Evolutionary conservation across 2,329 filamentous ascomycete species (phyloP).

Genomic region (Geoglossum cookeanum): DNA sequence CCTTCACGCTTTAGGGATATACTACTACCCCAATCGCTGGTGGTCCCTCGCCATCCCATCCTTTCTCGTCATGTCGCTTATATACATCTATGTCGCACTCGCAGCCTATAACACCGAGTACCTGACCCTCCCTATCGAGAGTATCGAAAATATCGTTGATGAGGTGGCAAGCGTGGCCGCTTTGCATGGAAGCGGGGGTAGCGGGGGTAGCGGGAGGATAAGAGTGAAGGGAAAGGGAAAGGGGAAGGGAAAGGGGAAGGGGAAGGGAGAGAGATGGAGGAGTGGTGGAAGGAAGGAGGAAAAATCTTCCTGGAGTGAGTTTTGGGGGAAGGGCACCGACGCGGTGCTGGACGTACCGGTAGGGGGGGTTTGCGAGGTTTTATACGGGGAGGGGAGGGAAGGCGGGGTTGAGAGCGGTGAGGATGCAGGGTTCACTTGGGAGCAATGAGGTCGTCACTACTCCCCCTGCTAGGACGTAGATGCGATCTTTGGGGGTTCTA

Average conservation of each 20-base stretch:
- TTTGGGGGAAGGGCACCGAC: constrained; percentile 84
- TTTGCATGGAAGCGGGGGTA: not conserved
- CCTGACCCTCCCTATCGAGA: constrained; percentile 60
- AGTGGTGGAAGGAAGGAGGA: not conserved
- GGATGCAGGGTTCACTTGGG: constrained; percentile 8
- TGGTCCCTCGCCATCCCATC: constrained; percentile 87
- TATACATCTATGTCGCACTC: constrained; percentile 89
- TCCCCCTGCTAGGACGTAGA: no score
- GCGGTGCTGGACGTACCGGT: constrained; percentile 94
- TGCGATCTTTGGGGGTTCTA: no score
- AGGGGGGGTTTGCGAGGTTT: constrained; percentile 81
- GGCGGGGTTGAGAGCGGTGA: constrained; percentile 3
- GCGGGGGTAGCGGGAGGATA: not conserved
- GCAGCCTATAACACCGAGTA: constrained; percentile 81
- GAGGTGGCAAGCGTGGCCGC: constrained; percentile 72
- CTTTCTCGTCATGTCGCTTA: constrained; percentile 69
- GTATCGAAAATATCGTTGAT: constrained; percentile 80
- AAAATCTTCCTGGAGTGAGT: constrained; percentile 46
- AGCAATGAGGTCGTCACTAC: not conserved
- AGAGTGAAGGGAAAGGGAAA: constrained; percentile 10
- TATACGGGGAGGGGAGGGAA: constrained; percentile 51
- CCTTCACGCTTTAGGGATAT: constrained; percentile 78
- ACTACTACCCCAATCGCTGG: constrained; percentile 96
- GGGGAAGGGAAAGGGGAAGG: not conserved
- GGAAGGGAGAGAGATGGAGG: constrained; percentile 11